Evolutionary conservation across 208 protist species (phyloP).

Genomic region (Angomonas deanei): DNA sequence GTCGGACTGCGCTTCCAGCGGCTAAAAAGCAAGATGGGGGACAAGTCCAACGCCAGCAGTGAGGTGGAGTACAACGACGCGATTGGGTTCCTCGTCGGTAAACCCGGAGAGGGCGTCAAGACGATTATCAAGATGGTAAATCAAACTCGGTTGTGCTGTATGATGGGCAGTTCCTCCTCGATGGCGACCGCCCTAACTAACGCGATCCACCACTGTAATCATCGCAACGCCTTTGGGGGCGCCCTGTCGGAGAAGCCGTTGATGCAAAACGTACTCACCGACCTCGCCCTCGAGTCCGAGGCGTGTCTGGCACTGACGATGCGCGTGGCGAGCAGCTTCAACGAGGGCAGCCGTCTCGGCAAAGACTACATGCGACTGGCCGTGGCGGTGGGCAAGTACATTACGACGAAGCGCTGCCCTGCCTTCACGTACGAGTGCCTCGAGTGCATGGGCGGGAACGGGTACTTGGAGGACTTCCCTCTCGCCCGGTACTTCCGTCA

Average conservation of each 20-base stretch:
- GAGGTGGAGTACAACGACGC: conserved; percentile 42
- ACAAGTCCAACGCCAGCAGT: conserved; percentile 29
- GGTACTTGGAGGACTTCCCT: conserved; percentile 29
- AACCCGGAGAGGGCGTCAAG: conserved; percentile 16
- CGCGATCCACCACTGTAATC: conserved; percentile 9
- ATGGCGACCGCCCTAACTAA: conserved; percentile 6
- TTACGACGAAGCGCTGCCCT: conserved; percentile 23
- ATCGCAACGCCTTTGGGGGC: conserved; percentile 18
- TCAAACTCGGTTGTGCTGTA: conserved; percentile 30
- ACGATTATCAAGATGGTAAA: conserved; percentile 48
- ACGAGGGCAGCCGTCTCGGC: neutral
- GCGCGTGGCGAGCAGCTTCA: conserved; percentile 19
- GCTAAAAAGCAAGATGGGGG: conserved; percentile 29
- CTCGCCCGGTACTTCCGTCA: conserved; percentile 28
- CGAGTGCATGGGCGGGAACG: conserved; percentile 31
- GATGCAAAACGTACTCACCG: conserved; percentile 30
- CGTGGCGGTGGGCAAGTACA: conserved; percentile 34
- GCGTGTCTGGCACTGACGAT: conserved; percentile 7
- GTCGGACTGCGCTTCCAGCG: conserved; percentile 17
- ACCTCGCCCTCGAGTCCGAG: conserved; percentile 25
- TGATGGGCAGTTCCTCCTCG: conserved; percentile 13
- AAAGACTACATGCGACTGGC: conserved; percentile 23
- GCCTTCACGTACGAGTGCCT: conserved; percentile 23
- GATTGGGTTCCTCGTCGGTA: conserved; percentile 17
- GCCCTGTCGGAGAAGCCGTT: conserved; percentile 18